These are phyloP conservation scores for Ganoderma resinaceum DNA, from an alignment of 1,284 basidiomycete species.

Conservation along the genomic window DNA sequence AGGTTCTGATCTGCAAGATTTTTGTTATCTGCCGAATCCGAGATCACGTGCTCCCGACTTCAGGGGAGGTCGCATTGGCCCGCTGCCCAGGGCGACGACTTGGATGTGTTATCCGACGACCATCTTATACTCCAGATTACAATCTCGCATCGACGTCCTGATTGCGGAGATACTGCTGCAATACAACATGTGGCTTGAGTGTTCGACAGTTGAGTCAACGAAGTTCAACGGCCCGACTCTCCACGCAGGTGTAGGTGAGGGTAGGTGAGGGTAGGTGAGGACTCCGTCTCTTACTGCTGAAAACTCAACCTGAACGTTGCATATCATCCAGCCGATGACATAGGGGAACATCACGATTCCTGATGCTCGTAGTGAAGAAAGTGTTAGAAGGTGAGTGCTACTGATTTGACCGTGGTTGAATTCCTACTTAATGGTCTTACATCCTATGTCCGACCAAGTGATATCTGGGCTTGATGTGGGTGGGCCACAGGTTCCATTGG, in stretches of 20 bases:
- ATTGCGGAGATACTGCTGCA: background rate
- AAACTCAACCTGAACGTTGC: background rate
- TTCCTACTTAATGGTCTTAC: no score
- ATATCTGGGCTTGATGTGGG: background rate
- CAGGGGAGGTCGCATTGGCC: constrained; percentile 22
- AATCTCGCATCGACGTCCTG: constrained; percentile 5
- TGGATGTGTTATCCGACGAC: constrained; percentile 19
- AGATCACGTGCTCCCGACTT: constrained; percentile 24
- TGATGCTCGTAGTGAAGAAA: background rate
- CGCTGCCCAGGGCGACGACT: background rate
- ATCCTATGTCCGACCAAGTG: no score
- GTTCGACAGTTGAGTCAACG: background rate
- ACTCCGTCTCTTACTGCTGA: background rate
- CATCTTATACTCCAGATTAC: constrained; percentile 15
- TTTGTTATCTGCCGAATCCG: constrained; percentile 19
- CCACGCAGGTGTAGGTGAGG: no score
- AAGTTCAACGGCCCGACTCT: background rate
- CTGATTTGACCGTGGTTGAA: no score
- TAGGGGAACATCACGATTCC: background rate
- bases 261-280: no score
- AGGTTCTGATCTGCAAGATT: constrained; percentile 17
- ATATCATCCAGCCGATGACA: background rate
- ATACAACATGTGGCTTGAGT: background rate
- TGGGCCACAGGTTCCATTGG: no score
- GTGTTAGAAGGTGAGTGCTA: background rate